A percentile compares a stretch with the other conserved stretches of the same genome.
Conservation (phyloP, 805 yeast genomes). For the Teunomyces pallodes region DNA sequence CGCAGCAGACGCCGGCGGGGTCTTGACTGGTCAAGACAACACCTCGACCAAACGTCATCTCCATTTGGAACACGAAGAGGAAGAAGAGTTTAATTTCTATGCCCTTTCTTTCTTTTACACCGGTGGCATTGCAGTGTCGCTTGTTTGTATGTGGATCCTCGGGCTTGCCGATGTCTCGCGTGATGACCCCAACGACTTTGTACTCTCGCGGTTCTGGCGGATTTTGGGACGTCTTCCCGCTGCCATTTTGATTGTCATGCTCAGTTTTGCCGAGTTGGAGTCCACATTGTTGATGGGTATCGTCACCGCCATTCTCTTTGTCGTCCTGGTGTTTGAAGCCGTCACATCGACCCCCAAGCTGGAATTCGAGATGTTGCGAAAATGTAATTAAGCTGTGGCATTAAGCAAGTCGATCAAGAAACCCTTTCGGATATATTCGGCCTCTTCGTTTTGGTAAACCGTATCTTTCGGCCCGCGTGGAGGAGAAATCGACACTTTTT, state of each 20-base stretch:
- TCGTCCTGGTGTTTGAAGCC: conserved; percentile 39
- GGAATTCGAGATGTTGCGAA: not conserved
- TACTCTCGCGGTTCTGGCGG: conserved; percentile 35
- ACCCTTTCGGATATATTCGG: conserved; percentile 19
- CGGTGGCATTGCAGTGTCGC: conserved; percentile 50
- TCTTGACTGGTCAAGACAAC: conserved; percentile 34
- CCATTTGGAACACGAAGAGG: conserved; percentile 11
- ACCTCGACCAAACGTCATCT: conserved; percentile 5
- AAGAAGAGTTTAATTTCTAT: conserved; percentile 30
- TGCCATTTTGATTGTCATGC: conserved; percentile 36
- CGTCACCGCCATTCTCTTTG: conserved; percentile 30
- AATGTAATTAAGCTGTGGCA: not conserved
- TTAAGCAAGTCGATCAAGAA: conserved; percentile 19
- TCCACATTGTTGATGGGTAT: conserved; percentile 44
- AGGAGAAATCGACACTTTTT: not conserved
- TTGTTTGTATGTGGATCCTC: conserved; percentile 36
- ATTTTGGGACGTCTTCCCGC: conserved; percentile 41
- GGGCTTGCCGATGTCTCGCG: conserved; percentile 45
- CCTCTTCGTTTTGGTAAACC: conserved; percentile 18
- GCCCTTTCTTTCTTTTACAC: conserved; percentile 51
- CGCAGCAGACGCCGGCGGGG: conserved; percentile 60
- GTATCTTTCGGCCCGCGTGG: conserved; percentile 6
- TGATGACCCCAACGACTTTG: conserved; percentile 35
- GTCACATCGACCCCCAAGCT: conserved; percentile 24
- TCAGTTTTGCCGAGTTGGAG: conserved; percentile 43